Conservation (phyloP, 352 stramenopile genomes). For the Globisporangium spiculum region DNA sequence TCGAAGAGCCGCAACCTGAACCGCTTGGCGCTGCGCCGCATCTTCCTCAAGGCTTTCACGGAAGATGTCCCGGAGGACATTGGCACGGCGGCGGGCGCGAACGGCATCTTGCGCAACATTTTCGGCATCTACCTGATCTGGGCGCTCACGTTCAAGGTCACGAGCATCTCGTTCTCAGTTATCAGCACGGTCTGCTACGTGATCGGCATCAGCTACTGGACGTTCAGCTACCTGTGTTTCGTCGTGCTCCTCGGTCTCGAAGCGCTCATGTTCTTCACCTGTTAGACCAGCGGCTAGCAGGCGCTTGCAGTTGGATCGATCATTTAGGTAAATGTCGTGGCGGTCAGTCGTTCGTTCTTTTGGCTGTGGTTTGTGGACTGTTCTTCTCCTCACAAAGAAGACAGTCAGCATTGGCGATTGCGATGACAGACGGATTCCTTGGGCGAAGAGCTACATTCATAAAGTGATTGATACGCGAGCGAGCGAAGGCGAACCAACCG, state of each 20-base stretch:
- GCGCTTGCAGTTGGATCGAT: background rate
- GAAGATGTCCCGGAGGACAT: conserved; percentile 72
- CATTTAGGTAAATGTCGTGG: background rate
- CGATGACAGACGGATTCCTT: background rate
- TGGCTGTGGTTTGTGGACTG: background rate
- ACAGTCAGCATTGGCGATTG: background rate
- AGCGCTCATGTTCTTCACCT: conserved; percentile 79
- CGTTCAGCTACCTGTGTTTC: conserved; percentile 53
- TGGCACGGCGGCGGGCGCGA: conserved; percentile 42
- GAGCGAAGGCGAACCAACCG: background rate
- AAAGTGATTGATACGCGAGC: background rate
- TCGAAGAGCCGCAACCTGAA: conserved; percentile 79
- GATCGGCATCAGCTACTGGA: conserved; percentile 63
- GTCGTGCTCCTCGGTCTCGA: conserved; percentile 50
- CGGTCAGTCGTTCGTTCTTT: background rate
- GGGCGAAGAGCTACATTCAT: background rate
- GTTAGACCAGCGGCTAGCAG: conserved; percentile 28
- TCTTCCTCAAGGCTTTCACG: conserved; percentile 73
- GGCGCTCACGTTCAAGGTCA: conserved; percentile 66
- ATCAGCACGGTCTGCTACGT: conserved; percentile 39
- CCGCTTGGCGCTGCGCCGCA: conserved; percentile 69
- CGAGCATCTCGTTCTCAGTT: conserved; percentile 35
- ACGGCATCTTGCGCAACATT: conserved; percentile 64
- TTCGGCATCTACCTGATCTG: conserved; percentile 66
- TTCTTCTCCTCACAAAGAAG: conserved; percentile 13